Conservation (phyloP, 139 green algal genomes). For the Mychonastes homosphaera region DNA sequence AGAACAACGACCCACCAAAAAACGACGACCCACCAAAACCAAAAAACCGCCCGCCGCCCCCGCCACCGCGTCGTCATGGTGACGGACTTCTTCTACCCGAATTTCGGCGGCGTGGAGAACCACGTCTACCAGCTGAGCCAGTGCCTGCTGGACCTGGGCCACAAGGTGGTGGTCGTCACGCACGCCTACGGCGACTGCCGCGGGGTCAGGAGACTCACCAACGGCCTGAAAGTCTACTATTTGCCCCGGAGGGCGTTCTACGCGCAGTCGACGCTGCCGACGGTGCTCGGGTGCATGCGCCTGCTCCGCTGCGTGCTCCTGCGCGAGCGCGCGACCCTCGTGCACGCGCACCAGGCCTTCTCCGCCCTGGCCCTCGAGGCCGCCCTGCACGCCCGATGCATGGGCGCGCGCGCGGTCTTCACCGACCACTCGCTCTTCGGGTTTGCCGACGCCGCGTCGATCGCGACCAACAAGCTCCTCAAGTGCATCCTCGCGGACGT, state of each 20-base stretch:
- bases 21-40: too few species aligned
- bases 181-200: slow-evolving; percentile 37
- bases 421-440: slow-evolving; percentile 97
- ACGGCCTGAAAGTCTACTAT: slow-evolving; percentile 97
- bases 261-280: slow-evolving; percentile 54
- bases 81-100: slow-evolving; percentile 96
- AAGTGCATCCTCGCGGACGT: slow-evolving; percentile 68
- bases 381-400: slow-evolving; percentile 64
- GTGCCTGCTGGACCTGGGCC: slow-evolving; percentile 66
- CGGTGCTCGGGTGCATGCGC: slow-evolving; percentile 45
- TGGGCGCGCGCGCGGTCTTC: slow-evolving; percentile 79
- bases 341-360: slow-evolving; percentile 88
- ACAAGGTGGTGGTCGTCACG: slow-evolving; percentile 62
- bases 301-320: slow-evolving; percentile 62
- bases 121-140: slow-evolving; percentile 92
- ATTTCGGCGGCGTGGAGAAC: slow-evolving; percentile 88
- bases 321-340: slow-evolving; percentile 63
- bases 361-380: slow-evolving; percentile 73
- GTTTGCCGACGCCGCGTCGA: slow-evolving; percentile 75
- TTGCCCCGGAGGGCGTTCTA: slow-evolving; percentile 61
- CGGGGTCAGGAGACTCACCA: slow-evolving; percentile 77
- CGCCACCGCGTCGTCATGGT: slow-evolving; percentile 68
- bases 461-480: slow-evolving; percentile 85
- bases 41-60: too few species aligned
- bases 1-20: too few species aligned